A percentile compares a stretch with the other conserved stretches of the same genome.
phyloP scores from a whole-genome alignment of 1,284 basidiomycete species.

The Ceratobasidium papillatum region DNA sequence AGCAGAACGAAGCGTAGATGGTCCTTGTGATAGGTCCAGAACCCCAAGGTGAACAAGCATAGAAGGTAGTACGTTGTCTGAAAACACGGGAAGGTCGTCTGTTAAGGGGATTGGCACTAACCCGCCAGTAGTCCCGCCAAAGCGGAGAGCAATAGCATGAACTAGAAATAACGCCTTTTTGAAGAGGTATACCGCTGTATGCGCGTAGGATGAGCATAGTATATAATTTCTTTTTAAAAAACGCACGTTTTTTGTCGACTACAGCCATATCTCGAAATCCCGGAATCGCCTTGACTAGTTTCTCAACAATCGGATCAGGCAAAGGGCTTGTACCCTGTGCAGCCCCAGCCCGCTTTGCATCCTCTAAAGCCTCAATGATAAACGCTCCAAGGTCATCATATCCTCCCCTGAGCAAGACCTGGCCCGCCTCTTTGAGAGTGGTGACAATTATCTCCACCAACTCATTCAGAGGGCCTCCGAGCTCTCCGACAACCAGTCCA shows the following conservation, averaged over 20 bases:
- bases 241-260: conserved; percentile 70
- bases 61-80: conserved; percentile 88
- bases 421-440: conserved; percentile 77
- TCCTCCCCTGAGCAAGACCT: conserved; percentile 65
- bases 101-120: conserved; percentile 69
- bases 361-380: conserved; percentile 69
- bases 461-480: conserved; percentile 77
- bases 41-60: conserved; percentile 80
- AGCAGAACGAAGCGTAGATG: background rate
- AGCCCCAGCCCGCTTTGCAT: conserved; percentile 58
- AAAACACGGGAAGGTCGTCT: conserved; percentile 72
- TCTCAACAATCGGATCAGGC: conserved; percentile 70
- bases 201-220: conserved; percentile 21
- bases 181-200: conserved; percentile 79
- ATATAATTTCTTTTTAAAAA: conserved; percentile 20
- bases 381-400: conserved; percentile 78
- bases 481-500: conserved; percentile 76
- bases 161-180: conserved; percentile 89
- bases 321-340: conserved; percentile 53
- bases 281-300: conserved; percentile 77
- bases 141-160: conserved; percentile 71
- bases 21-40: conserved; percentile 60
- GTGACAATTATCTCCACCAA: conserved; percentile 71
- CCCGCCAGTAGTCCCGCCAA: conserved; percentile 57
- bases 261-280: conserved; percentile 77